Evolutionary conservation across 208 protist species (phyloP), one percentile per base, ranked within the genome.

Genomic region (Vickermania spadyakhi): DNA sequence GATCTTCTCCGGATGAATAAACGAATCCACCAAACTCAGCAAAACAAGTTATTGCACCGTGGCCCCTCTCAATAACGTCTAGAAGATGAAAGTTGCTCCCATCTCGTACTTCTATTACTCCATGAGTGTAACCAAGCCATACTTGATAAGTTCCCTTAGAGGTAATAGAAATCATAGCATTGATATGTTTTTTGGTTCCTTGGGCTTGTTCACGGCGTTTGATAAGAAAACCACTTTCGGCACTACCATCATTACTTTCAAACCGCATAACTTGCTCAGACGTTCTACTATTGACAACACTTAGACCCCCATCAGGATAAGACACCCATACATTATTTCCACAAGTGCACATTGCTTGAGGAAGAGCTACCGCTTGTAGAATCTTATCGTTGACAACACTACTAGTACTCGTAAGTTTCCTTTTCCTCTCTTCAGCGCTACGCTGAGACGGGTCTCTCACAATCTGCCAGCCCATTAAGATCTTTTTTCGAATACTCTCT

Each of bases 121-220:
- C 89, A 56, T 82, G 86, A 3, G 80, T 86, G 22, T 89, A 64
- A 21, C 88, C 88, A 52, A 92, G 64, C 88, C 88, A 95, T 42
- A 95, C 71, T n/a, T 45, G 18, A n/a, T 7, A 45, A 45, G 36
- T n/a, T 45, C 18, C 18, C 7, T 45, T 45, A 7, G 36, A 45
- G 36, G 36, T 45, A 18, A 45, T 45, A 7, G 36, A 45, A n/a
- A 45, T n/a, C 36, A 45, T 7, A n/a, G 36, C 36, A 45, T n/a
- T 7, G 18, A 45, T 18, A 45, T 45, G 36, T 7, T 45, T 7
- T 45, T 45, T 45, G 18, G 36, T 45, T 45, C 36, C 36, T 7
- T 45, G 36, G 36, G 11, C 36, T n/a, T 7, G 36, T n/a, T 45
- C 36, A n/a, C 36, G 36, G 11, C 36, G 7, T 45, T 18, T 7